Evolutionary conservation across 495 filamentous ascomycete genomes (phyloP), one percentile per base, ranked within the genome.

Genomic region (Terfezia boudieri): DNA sequence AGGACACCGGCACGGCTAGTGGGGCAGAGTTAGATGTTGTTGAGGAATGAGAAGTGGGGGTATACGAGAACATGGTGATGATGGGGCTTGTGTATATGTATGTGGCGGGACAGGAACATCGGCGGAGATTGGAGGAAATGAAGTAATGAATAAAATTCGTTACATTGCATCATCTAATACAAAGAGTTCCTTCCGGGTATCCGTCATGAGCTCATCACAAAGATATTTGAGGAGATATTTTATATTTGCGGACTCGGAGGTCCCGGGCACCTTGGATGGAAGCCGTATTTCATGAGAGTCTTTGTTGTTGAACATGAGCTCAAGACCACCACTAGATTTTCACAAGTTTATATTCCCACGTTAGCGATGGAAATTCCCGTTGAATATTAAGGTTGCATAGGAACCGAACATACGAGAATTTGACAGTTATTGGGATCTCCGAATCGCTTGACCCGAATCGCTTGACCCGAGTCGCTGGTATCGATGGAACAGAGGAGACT

Each of bases 1-100:
- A 99, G 76, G 61, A 96, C 93, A n/a, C 90, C 90, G 7, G 90
- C 89, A 51, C 92, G 85, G 36, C 90, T 96, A 23, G 49, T 20
- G 41, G 1, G 12, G 26, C 26, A 32, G 26, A 32, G 26, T 48
- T 20, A 48, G 14, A 5, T 48, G 3, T 20, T 4, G 43, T n/a
- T 48, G 14, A 48, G 43, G 14, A 48, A 48, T n/a, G 26, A 32
- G 60, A 50, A 52, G 36, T 43, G 17, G 56, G 53, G 56, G 51
- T 55, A 53, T 55, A 17, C 48, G 22, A 37, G 38, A 36, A 23
- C 49, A 50, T 52, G 9, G 36, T 32, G 36, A 37, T 22, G 26
- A 37, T 22, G 26, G 26, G 26, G 1, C 26, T 2, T 32, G 2
- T 32, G 26, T 1, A 32, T 32, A 32, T 32, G 7, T 32, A 32